Percentiles rank a stretch among this genome's conserved stretches.
phyloP scores from a whole-genome alignment of 345 rosid genomes.

The Acer campestre region DNA sequence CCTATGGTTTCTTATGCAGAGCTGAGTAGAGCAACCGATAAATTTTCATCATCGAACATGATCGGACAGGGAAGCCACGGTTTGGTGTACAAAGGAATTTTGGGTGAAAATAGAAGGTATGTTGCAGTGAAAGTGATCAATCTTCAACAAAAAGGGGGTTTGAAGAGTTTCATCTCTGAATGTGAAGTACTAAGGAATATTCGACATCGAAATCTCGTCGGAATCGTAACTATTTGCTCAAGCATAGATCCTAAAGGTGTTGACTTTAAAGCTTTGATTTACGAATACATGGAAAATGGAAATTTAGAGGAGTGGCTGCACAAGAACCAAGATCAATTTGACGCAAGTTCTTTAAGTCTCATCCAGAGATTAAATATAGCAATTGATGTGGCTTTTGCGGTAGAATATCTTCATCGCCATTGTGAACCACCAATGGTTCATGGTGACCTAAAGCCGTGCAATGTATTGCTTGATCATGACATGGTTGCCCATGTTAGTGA shows the following conservation, averaged over 20 bases:
- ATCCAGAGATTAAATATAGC: too few relatives aligned
- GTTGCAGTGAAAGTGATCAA: constrained; percentile 48
- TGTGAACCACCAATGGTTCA: constrained; percentile 25
- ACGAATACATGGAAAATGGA: constrained; percentile 24
- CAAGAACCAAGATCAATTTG: too few relatives aligned
- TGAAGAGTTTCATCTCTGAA: constrained; percentile 47
- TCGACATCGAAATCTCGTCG: constrained; percentile 49
- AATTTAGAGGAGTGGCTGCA: too few relatives aligned
- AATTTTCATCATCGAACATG: too few relatives aligned
- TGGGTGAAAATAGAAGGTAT: constrained; percentile 4
- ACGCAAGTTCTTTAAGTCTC: too few relatives aligned
- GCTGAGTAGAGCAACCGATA: not conserved
- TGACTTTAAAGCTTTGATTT: constrained; percentile 30
- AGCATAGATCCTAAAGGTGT: not conserved
- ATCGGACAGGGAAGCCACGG: too few relatives aligned
- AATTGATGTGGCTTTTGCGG: not conserved
- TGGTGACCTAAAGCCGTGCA: constrained; percentile 27
- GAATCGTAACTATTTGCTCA: constrained; percentile 37
- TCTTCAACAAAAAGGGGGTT: constrained; percentile 38
- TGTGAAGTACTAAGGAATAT: constrained; percentile 38
- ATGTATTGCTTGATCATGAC: constrained; percentile 25
- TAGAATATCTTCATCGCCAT: constrained; percentile 29
- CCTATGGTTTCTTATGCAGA: constrained; percentile 7
- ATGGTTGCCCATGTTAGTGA: constrained; percentile 25
- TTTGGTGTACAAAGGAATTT: not conserved